These are phyloP conservation scores for Diplodia intermedia DNA, from an alignment of 2,329 filamentous ascomycete genomes.

Conservation along the genomic window DNA sequence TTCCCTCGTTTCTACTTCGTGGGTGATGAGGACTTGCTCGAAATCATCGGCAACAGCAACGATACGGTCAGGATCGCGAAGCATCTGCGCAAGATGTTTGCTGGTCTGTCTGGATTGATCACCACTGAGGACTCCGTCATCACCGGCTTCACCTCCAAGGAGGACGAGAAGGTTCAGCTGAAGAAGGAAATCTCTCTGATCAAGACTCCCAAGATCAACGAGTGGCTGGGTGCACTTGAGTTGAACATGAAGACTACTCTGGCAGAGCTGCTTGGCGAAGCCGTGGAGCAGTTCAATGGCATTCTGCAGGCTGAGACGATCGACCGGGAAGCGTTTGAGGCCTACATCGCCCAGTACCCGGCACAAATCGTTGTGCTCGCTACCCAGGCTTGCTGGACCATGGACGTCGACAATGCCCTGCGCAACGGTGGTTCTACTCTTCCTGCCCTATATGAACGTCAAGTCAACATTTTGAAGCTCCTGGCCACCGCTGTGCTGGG, in stretches of 20 bases:
- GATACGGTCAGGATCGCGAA: constrained; percentile 96
- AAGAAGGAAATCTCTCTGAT: constrained; percentile 91
- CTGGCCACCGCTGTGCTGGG: constrained; percentile 89
- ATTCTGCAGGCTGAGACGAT: constrained; percentile 77
- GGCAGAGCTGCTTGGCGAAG: constrained; percentile 87
- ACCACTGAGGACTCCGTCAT: constrained; percentile 93
- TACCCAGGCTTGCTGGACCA: constrained; percentile 93
- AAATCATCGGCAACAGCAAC: constrained; percentile 99
- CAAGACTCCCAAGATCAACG: constrained; percentile 96
- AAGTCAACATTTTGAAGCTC: constrained; percentile 83
- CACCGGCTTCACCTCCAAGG: constrained; percentile 91
- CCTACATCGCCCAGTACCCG: constrained; percentile 84
- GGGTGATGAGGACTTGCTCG: constrained; percentile 94
- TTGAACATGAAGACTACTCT: constrained; percentile 92
- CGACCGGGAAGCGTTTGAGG: constrained; percentile 72
- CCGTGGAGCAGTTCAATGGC: constrained; percentile 79
- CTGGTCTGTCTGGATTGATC: constrained; percentile 85
- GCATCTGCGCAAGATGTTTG: constrained; percentile 99
- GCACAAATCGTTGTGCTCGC: constrained; percentile 95
- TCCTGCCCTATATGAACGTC: constrained; percentile 75
- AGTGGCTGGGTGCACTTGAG: constrained; percentile 95
- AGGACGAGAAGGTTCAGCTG: constrained; percentile 85
- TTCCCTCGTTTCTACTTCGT: constrained; percentile 99
- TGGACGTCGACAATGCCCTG: constrained; percentile 79
- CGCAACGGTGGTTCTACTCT: constrained; percentile 73